Percentiles rank a stretch among this genome's conserved stretches.
Conservation (phyloP, 163 green algal species). For the Chlorella variabilis region DNA sequence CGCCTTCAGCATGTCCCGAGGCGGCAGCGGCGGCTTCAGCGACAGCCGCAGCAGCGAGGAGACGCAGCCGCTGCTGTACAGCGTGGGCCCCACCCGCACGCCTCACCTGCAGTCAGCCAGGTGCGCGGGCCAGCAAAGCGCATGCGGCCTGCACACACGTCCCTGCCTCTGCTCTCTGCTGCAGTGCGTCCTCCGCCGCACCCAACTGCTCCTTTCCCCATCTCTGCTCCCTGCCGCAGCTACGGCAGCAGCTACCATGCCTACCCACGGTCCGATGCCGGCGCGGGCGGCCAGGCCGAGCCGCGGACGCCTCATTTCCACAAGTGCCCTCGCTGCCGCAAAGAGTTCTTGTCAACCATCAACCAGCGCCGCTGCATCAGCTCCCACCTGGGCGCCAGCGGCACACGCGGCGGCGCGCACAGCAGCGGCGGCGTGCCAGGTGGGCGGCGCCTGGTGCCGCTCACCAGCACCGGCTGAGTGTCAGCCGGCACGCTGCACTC, state of each 20-base stretch:
- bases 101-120: conserved; percentile 1
- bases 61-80: conserved; percentile 26
- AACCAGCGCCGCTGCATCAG: conserved; percentile 42
- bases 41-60: conserved; percentile 9
- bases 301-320: not conserved
- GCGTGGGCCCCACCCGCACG: not conserved
- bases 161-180: no score
- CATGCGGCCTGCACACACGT: no score
- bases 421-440: conserved; percentile 8
- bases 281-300: not conserved
- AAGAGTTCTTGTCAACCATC: conserved; percentile 39
- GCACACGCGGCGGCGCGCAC: not conserved
- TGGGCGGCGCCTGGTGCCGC: not conserved
- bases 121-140: not conserved
- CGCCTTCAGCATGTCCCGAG: not conserved
- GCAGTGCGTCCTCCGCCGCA: no score
- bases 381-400: conserved; percentile 28
- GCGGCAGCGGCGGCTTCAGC: not conserved
- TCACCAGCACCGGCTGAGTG: not conserved
- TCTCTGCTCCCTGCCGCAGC: conserved; percentile 5
- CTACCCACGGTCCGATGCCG: not conserved
- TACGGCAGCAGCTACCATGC: conserved; percentile 10
- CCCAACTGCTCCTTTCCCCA: no score
- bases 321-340: conserved; percentile 38
- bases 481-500: no score